Base-by-base conservation (phyloP, 75 land plant species). In the Isoetes taiwanensis region DNA sequence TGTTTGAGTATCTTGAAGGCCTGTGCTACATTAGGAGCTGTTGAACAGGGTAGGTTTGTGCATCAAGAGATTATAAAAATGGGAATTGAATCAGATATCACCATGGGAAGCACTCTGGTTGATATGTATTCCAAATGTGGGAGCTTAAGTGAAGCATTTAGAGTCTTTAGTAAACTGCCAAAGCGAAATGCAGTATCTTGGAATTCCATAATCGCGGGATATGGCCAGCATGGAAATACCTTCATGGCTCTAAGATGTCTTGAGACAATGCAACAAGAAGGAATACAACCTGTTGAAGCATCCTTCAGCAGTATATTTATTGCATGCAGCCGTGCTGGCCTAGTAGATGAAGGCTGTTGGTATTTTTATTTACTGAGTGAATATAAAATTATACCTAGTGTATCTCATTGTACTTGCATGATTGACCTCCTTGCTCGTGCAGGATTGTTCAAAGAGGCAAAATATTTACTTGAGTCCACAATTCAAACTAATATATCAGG, bases 331-430 rank as follows among this genome's bases (percentile, higher is more conserved):
- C 66, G 50, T 26, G 30, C 63, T 20, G 57, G 63, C 30, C 23
- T 56, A 2, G 62, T 71, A 2, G 23, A 52, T 10, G 62, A 64
- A 16, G 74, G 74, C 3, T 10, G 1, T 8, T 54, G 42, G 0
- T 64, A 46, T 32, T 25, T 64, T 10, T 11, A 25, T 1, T 64
- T 70, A 62, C n/a, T n/a, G n/a, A n/a, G n/a, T n/a, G n/a, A n/a
- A n/a, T n/a, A n/a, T n/a, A n/a, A n/a, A n/a, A 46, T 70, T 21
- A 28, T 39, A 46, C 67, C 73, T 5, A 30, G 48, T 3, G 25
- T 30, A 10, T 56, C 57, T 21, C 73, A 70, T 30, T 58, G 58
- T 26, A 58, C 56, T 32, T 70, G 67, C 43, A 64, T 70, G 61
- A 48, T 64, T 1, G 68, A 64, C 30, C 34, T 64, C 2, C 41